Percentiles rank a stretch among this genome's conserved stretches.
Evolutionary conservation across 2,329 filamentous ascomycete species (phyloP).

Genomic region (Canariomyces notabilis): DNA sequence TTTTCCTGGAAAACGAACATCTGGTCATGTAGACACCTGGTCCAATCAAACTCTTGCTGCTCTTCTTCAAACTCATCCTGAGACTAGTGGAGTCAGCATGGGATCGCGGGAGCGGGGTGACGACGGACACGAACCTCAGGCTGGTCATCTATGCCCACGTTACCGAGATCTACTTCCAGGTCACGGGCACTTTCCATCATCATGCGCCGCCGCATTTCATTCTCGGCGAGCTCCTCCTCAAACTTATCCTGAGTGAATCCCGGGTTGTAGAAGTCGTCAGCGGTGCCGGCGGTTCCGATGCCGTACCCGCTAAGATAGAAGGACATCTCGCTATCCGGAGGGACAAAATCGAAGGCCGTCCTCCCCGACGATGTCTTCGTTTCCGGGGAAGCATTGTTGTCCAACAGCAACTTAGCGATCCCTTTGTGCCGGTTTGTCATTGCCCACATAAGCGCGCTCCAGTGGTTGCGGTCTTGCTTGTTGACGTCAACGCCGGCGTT

Average conservation of each 20-base stretch:
- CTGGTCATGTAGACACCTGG: conserved; percentile 88
- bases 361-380: conserved; percentile 91
- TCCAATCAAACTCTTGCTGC: conserved; percentile 93
- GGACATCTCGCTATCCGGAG: conserved; percentile 92
- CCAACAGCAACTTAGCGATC: conserved; percentile 87
- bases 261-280: conserved; percentile 88
- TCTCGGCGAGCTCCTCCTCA: conserved; percentile 95
- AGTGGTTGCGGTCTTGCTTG: conserved; percentile 90
- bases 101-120: background rate
- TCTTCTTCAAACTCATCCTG: conserved; percentile 82
- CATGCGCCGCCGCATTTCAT: conserved; percentile 91
- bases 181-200: conserved; percentile 99
- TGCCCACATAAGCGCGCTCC: conserved; percentile 98
- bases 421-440: conserved; percentile 98
- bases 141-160: conserved; percentile 91
- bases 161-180: conserved; percentile 91
- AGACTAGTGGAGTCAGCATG: conserved; percentile 41
- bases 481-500: conserved; percentile 85
- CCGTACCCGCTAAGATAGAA: conserved; percentile 92
- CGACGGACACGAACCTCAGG: conserved; percentile 59
- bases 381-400: conserved; percentile 91
- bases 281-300: conserved; percentile 72
- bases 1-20: conserved; percentile 99
- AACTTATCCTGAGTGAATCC: conserved; percentile 91
- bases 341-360: conserved; percentile 92